Evolutionary conservation across 192 early-diverging fungal genomes (phyloP), one percentile per base, ranked within the genome.

Genomic region (Spinellus fusiger): DNA sequence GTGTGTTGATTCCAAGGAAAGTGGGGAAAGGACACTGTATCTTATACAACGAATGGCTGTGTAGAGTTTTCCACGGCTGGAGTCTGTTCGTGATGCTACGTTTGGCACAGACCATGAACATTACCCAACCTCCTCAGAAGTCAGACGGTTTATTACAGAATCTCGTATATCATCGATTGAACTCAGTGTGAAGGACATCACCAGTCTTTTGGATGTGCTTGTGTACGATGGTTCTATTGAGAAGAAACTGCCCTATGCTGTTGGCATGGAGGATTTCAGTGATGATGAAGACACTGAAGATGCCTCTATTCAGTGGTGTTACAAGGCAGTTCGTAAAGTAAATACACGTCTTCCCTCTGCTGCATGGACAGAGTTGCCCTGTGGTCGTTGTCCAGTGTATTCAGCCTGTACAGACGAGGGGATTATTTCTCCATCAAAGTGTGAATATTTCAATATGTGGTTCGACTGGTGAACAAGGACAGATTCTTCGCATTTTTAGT

Each of bases 181-280:
- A n/a, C 74, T 96, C n/a, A 73, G 80, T 2, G 64, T 80, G 3
- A 77, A 68, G 3, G 88, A 98, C 57, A 86, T 98, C 34, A 82
- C 88, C 34, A 78, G 78, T 65, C 66, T 95, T 31, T 70, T 98
- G 54, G 89, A 93, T 63, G 84, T 93, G 37, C 75, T 98, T 18
- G 80, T 88, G 20, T 94, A 88, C 55, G 93, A 95, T 62, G 93
- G 90, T 23, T 89, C 90, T 68, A 75, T 96, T 23, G 86, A 87
- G 32, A 80, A 89, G 57, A 71, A 77, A 29, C 66, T 78, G n/a
- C 71, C 69, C 2, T 80, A 80, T 57, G 66, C 73, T 22, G 63
- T 70, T 54, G 70, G 69, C 16, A 79, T 79, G 57, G 80, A 81
- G n/a, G 73, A 69, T 16, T 72, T 72, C 52, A 74, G 73, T 38